These are phyloP conservation scores for Stagonosporopsis rhizophila DNA, from an alignment of 2,329 filamentous ascomycete genomes.

Conservation along the genomic window DNA sequence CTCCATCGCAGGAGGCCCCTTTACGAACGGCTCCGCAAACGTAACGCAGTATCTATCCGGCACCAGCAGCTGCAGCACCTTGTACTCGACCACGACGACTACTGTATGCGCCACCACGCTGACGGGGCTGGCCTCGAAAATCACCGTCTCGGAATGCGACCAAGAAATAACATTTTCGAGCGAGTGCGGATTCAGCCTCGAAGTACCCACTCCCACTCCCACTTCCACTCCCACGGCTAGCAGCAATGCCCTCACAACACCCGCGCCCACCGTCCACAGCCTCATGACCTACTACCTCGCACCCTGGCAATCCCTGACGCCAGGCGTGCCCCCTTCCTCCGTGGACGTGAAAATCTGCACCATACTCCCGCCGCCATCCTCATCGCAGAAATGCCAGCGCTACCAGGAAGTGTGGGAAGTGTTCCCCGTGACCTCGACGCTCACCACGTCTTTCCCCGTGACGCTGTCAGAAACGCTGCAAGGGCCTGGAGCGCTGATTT, in stretches of 20 bases:
- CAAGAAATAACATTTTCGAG: slow-evolving; percentile 57
- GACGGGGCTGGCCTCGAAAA: slow-evolving; percentile 50
- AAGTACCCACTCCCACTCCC: slow-evolving; percentile 43
- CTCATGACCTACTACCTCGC: slow-evolving; percentile 55
- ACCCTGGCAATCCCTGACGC: slow-evolving; percentile 53
- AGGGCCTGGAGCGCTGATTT: slow-evolving; percentile 41
- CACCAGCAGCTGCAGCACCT: slow-evolving; percentile 49
- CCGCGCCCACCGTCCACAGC: slow-evolving; percentile 47
- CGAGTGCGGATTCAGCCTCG: slow-evolving; percentile 53
- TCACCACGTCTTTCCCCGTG: slow-evolving; percentile 46
- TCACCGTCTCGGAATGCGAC: slow-evolving; percentile 52
- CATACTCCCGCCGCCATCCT: slow-evolving; percentile 32
- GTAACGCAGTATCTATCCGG: slow-evolving; percentile 29
- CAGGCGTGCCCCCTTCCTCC: slow-evolving; percentile 48
- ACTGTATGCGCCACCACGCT: slow-evolving; percentile 55
- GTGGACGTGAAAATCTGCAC: slow-evolving; percentile 54
- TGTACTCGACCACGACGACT: slow-evolving; percentile 51
- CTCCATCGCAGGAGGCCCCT: slow-evolving; percentile 45
- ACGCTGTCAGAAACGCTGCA: slow-evolving; percentile 51
- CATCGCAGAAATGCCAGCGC: slow-evolving; percentile 48
- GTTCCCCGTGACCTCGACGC: slow-evolving; percentile 47
- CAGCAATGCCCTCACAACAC: slow-evolving; percentile 40
- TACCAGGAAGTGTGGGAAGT: slow-evolving; percentile 54
- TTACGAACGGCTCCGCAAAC: slow-evolving; percentile 47
- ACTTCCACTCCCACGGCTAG: slow-evolving; percentile 2